These are phyloP conservation scores for Lepidium sativum DNA, from an alignment of 345 rosid genomes.

Conservation along the genomic window DNA sequence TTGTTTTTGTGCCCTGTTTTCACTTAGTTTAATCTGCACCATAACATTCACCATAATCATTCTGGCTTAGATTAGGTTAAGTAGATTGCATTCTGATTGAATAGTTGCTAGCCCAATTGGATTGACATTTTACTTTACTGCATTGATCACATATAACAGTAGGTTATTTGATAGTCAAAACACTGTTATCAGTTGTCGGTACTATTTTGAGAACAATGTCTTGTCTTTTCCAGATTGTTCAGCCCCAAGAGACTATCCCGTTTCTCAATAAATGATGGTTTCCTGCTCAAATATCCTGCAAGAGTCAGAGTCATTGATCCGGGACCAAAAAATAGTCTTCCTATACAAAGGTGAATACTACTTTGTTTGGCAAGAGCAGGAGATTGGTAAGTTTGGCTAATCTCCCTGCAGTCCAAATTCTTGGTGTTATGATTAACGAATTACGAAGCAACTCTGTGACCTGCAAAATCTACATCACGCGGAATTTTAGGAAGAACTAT, in stretches of 20 bases:
- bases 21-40: no score
- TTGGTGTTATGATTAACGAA: conserved; percentile 8
- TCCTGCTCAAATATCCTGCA: background rate
- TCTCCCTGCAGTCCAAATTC: conserved; percentile 20
- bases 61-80: no score
- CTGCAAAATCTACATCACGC: background rate
- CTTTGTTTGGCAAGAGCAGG: background rate
- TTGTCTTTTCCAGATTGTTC: background rate
- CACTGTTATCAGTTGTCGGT: no score
- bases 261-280: background rate
- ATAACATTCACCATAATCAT: no score
- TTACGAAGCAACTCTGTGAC: conserved; percentile 10
- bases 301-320: background rate
- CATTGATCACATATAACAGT: no score
- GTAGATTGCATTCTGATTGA: no score
- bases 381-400: background rate
- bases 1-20: no score
- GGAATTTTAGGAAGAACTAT: no score
- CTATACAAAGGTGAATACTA: conserved; percentile 2
- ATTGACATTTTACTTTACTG: no score
- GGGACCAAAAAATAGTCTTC: background rate
- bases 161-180: no score
- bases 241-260: background rate
- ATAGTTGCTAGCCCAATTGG: no score
- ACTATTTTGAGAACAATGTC: background rate